phyloP scores from a whole-genome alignment of 768 basidiomycete species.

The Sarcomyxa edulis region DNA sequence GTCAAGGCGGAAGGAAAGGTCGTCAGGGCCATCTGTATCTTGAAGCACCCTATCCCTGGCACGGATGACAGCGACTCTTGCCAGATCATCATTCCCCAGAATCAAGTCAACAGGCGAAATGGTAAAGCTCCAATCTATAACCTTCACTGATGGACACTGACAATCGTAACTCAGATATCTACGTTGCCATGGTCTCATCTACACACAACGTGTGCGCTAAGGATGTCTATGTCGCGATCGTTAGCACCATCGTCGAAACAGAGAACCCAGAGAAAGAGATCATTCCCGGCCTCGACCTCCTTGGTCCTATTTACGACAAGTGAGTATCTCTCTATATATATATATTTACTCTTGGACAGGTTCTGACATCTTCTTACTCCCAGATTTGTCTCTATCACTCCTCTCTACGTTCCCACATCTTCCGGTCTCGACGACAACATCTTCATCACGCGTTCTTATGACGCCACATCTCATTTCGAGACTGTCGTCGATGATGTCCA shows the following conservation, averaged over 20 bases:
- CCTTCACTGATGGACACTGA: too few relatives aligned
- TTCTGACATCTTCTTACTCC: constrained; percentile 1
- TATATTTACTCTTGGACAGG: constrained; percentile 7
- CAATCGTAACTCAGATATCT: constrained; percentile 78
- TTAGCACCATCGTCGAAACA: constrained; percentile 98
- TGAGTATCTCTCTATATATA: constrained; percentile 28
- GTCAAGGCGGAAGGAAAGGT: constrained; percentile 94
- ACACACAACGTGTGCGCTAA: constrained; percentile 98
- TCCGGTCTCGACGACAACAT: constrained; percentile 82
- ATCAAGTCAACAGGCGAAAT: constrained; percentile 90
- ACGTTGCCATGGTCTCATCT: constrained; percentile 95
- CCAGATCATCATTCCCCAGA: constrained; percentile 98
- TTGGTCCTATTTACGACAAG: constrained; percentile 95
- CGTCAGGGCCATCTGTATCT: constrained; percentile 92
- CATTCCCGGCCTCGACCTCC: constrained; percentile 82
- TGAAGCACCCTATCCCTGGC: constrained; percentile 97
- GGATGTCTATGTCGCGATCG: constrained; percentile 93
- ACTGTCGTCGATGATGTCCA: constrained; percentile 97
- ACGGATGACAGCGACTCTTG: constrained; percentile 94
- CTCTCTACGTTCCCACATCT: constrained; percentile 86
- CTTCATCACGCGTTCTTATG: constrained; percentile 96
- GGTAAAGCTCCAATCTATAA: constrained; percentile 55
- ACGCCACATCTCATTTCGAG: constrained; percentile 98
- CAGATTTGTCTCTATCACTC: constrained; percentile 87
- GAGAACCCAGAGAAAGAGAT: constrained; percentile 89